A percentile compares a stretch with the other conserved stretches of the same genome.
Conservation (phyloP, 2,329 filamentous ascomycete genomes). For the Daldinia eschscholtzii region DNA sequence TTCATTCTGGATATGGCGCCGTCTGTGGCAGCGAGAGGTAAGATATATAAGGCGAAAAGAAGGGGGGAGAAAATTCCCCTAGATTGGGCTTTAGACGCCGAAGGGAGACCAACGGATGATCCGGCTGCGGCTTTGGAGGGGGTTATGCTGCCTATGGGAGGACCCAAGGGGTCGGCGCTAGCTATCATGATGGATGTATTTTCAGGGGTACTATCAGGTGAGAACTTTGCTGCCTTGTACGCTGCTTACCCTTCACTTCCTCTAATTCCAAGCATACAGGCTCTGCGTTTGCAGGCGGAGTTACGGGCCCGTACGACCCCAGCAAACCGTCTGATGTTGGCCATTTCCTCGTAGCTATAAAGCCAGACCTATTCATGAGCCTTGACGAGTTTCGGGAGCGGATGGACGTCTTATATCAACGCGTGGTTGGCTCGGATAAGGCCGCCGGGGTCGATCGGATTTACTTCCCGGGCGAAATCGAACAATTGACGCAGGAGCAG, state of each 20-base stretch:
- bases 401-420: constrained; percentile 68
- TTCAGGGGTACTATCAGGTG: constrained; percentile 76
- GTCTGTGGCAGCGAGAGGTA: constrained; percentile 76
- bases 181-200: constrained; percentile 93
- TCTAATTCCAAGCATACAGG: constrained; percentile 56
- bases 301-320: constrained; percentile 81
- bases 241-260: neutral
- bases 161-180: constrained; percentile 82
- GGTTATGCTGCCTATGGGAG: constrained; percentile 88
- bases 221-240: neutral
- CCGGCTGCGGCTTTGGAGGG: constrained; percentile 77
- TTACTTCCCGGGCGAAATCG: constrained; percentile 73
- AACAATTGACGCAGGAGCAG: constrained; percentile 66
- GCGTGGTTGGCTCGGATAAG: constrained; percentile 66
- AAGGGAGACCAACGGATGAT: constrained; percentile 78
- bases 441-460: constrained; percentile 69
- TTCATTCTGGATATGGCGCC: constrained; percentile 85
- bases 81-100: constrained; percentile 80
- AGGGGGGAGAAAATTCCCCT: constrained; percentile 76
- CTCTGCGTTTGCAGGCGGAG: constrained; percentile 81
- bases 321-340: constrained; percentile 77
- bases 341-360: constrained; percentile 79
- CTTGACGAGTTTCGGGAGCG: constrained; percentile 76
- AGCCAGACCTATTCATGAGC: constrained; percentile 80
- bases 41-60: constrained; percentile 77